These are phyloP conservation scores for Fusarium abutilonis DNA, from an alignment of 2,329 filamentous ascomycete genomes.

Conservation along the genomic window DNA sequence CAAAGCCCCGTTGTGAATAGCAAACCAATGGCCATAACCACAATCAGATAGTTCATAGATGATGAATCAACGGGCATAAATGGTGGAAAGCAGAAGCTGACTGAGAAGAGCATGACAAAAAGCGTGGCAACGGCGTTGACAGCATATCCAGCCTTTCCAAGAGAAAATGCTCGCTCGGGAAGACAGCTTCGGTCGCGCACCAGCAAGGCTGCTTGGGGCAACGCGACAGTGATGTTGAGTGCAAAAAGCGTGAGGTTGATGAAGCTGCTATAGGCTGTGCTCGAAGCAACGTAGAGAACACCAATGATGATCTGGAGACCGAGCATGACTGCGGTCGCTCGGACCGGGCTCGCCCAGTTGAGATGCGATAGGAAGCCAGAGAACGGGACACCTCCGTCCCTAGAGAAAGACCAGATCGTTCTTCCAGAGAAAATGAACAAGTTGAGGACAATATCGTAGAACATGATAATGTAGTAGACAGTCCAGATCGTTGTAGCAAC, in stretches of 20 bases:
- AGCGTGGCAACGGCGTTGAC: conserved; percentile 36
- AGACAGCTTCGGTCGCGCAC: conserved; percentile 39
- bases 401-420: conserved; percentile 42
- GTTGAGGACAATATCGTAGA: conserved; percentile 44
- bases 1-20: conserved; percentile 32
- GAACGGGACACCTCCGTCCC: conserved; percentile 41
- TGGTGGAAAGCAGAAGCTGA: conserved; percentile 41
- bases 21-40: conserved; percentile 40
- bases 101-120: conserved; percentile 39
- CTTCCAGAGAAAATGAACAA: conserved; percentile 42
- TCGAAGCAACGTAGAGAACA: conserved; percentile 39
- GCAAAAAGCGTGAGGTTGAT: conserved; percentile 41
- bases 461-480: conserved; percentile 43
- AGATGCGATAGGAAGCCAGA: conserved; percentile 38
- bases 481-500: conserved; percentile 43
- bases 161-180: conserved; percentile 40
- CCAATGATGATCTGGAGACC: conserved; percentile 43
- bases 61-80: conserved; percentile 30
- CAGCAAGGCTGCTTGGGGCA: conserved; percentile 39
- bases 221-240: conserved; percentile 41
- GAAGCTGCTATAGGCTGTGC: conserved; percentile 42
- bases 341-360: conserved; percentile 36
- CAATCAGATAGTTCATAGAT: conserved; percentile 44
- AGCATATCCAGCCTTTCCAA: conserved; percentile 39
- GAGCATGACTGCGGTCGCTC: conserved; percentile 43